phyloP scores from a whole-genome alignment of 371 early-diverging fungal species.

The Phascolomyces articulosus region DNA sequence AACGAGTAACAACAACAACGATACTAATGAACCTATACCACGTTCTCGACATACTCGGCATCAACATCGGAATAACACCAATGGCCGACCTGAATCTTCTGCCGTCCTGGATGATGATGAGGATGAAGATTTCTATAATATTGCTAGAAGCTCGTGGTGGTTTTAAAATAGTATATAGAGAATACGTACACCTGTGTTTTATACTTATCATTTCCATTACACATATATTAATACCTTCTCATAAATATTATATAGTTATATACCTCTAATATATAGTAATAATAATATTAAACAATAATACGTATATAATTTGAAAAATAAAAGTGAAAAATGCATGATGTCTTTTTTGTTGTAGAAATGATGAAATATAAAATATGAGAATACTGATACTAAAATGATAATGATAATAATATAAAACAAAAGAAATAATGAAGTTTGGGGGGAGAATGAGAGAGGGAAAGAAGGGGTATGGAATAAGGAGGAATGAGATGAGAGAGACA shows the following conservation, averaged over 20 bases:
- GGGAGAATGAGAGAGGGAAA: neutral
- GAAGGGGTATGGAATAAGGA: neutral
- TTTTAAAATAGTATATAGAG: conserved; percentile 10
- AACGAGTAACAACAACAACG: neutral
- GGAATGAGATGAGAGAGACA: no score
- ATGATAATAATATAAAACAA: neutral
- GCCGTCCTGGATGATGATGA: neutral
- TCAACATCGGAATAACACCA: neutral
- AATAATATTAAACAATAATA: no score
- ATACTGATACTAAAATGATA: neutral
- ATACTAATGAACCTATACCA: neutral
- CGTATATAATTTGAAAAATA: no score
- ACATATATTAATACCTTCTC: no score
- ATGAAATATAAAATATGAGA: no score
- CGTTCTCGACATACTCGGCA: neutral
- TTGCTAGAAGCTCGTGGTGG: conserved; percentile 16
- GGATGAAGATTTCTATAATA: conserved; percentile 12
- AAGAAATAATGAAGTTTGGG: neutral
- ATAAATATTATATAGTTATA: no score
- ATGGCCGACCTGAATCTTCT: conserved; percentile 1
- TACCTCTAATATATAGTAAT: no score
- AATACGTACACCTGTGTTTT: no score
- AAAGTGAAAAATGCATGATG: no score
- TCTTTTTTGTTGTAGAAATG: no score
- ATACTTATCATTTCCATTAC: no score